Percentiles rank a stretch among this genome's conserved stretches.
phyloP scores from a whole-genome alignment of 768 basidiomycete species.

The Lyophyllum decastes region DNA sequence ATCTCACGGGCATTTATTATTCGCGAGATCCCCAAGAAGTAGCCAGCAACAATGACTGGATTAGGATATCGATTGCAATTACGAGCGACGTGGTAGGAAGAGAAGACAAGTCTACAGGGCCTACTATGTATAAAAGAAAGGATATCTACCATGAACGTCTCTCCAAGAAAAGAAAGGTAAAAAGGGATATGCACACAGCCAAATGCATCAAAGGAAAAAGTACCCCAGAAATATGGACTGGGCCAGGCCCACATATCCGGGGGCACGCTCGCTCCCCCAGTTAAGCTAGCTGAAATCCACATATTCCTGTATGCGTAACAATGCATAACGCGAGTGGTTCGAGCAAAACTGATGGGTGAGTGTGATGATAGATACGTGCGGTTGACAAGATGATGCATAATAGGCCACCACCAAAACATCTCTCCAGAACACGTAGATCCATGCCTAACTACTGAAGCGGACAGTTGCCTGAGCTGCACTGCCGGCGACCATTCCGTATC shows the following conservation, averaged over 20 bases:
- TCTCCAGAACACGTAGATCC: background rate
- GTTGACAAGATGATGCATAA: background rate
- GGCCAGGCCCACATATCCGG: background rate
- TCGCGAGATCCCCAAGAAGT: background rate
- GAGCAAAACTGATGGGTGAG: background rate
- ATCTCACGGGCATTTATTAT: background rate
- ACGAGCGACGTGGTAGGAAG: background rate
- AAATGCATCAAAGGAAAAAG: background rate
- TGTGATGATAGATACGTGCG: background rate
- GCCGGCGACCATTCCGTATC: background rate
- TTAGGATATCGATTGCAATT: background rate
- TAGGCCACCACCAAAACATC: background rate
- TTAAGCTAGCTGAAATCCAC: background rate
- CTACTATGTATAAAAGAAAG: background rate
- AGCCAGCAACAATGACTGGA: background rate
- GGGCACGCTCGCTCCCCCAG: background rate
- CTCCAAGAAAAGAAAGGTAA: slow-evolving; percentile 4
- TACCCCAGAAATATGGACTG: background rate
- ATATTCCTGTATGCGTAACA: background rate
- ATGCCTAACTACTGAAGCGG: background rate
- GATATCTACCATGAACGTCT: slow-evolving; percentile 10
- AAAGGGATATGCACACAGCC: background rate
- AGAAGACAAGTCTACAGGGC: background rate
- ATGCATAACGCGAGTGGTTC: background rate
- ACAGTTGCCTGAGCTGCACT: background rate